Base-by-base conservation (phyloP, 2,329 filamentous ascomycete species). In the Graphium sp. region DNA sequence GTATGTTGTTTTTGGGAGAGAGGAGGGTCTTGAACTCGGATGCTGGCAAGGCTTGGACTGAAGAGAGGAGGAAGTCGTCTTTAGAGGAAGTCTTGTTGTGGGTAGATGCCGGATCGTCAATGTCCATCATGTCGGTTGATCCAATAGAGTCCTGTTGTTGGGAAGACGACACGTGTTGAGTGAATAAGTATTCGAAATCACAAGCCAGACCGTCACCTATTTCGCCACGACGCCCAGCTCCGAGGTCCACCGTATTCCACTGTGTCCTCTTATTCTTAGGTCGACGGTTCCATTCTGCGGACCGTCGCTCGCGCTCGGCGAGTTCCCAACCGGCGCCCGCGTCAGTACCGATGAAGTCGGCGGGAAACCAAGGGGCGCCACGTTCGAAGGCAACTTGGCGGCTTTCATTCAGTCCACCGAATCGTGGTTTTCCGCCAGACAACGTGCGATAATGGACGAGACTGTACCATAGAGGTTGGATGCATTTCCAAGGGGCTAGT, bases 401-500 rank as follows among this genome's bases (percentile, higher is more conserved):
- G 28, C 72, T 62, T 49, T 98, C 79, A 24, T 81, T 63, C 18
- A 94, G 43, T 0, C 89, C 87, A 2, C 81, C 87, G 39, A 92
- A 83, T 15, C 76, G 65, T 2, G 82, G 78, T 34, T 83, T 91
- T 0, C 77, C 75, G 6, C 84, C 84, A 1, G 74, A 78, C 0
- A 74, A 78, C 1, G 91, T 60, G 0, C 82, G 81, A 34, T 75
- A 83, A 44, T 83, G 83, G 53, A 92, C 76, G 10, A 95, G 53
- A 26, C 71, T 74, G 41, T 87, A 77, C 89, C 89, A 98, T 18
- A 94, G 60, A 0, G 82, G 71, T 20, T 72, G 59, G 20, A 95
- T 77, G 41, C 81, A 93, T 45, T 81, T 84, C 83, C 87, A 94
- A 0, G 89, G 89, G 4, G 89, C 63, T 15, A 95, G 59, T 2